Evolutionary conservation across 1,284 basidiomycete species (phyloP).

Genomic region (Trichosporon sp.): DNA sequence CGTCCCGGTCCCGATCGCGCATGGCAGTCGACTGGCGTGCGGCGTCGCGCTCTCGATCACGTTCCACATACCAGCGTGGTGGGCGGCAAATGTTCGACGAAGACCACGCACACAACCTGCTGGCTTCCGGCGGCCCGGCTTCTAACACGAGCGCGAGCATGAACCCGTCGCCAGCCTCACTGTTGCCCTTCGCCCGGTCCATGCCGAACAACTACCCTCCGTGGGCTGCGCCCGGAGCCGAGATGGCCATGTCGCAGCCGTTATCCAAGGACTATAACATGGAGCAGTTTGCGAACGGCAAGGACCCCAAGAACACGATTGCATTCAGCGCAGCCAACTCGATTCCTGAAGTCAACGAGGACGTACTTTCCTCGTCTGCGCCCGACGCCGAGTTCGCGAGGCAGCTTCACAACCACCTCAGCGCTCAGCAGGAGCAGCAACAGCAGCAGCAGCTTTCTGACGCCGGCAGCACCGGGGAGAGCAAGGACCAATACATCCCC

Average conservation of each 20-base stretch:
- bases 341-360: not conserved
- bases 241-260: constrained; percentile 26
- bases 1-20: constrained; percentile 86
- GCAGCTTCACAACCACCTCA: constrained; percentile 10
- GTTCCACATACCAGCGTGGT: constrained; percentile 35
- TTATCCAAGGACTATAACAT: constrained; percentile 21
- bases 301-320: constrained; percentile 10
- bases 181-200: constrained; percentile 22
- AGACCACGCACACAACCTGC: constrained; percentile 48
- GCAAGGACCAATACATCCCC: constrained; percentile 14
- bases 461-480: constrained; percentile 1
- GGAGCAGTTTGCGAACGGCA: constrained; percentile 20
- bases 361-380: not conserved
- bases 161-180: constrained; percentile 20
- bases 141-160: constrained; percentile 52
- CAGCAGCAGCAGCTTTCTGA: not conserved
- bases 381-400: constrained; percentile 6
- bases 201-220: constrained; percentile 25
- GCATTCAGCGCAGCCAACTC: not conserved
- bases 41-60: constrained; percentile 49
- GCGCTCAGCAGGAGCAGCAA: constrained; percentile 6
- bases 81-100: constrained; percentile 46
- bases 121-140: constrained; percentile 41
- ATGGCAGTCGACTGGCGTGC: constrained; percentile 61
- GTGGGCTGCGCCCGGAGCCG: constrained; percentile 18